phyloP scores from a whole-genome alignment of 2,329 filamentous ascomycete species.

The Pestalotiopsis sp. region DNA sequence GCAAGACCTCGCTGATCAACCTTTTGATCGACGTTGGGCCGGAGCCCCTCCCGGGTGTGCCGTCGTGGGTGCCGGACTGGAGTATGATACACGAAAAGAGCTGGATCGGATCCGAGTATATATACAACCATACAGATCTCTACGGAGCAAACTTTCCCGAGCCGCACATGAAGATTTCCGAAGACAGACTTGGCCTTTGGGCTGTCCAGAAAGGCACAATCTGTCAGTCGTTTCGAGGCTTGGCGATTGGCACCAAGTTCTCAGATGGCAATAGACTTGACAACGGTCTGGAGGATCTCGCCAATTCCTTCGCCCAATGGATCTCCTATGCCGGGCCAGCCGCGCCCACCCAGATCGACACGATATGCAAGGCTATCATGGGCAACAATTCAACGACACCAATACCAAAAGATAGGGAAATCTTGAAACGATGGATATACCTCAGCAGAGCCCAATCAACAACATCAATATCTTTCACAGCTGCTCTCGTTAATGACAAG shows the following conservation, averaged over 20 bases:
- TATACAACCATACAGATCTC: not conserved
- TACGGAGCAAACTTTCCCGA: not conserved
- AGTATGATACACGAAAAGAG: not conserved
- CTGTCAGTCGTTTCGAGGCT: not conserved
- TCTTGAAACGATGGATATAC: not conserved
- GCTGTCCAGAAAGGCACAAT: not conserved
- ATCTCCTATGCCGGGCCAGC: not conserved
- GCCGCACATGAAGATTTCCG: not conserved
- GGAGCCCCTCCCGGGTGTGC: not conserved
- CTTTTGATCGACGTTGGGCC: not conserved
- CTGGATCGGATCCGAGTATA: not conserved
- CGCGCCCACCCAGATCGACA: too few species aligned
- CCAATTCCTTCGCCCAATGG: not conserved
- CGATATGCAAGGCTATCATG: not conserved
- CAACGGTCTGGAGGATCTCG: not conserved
- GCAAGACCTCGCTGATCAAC: not conserved
- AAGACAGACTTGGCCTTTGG: not conserved
- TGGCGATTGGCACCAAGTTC: not conserved
- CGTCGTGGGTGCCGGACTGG: not conserved
- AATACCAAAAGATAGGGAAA: not conserved
- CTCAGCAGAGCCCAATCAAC: too few species aligned
- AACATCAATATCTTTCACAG: not conserved
- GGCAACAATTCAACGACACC: not conserved
- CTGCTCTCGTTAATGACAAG: not conserved
- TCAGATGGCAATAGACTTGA: not conserved